These are phyloP conservation scores for Termitomyces sp. DNA, from an alignment of 768 basidiomycete genomes.

Conservation along the genomic window DNA sequence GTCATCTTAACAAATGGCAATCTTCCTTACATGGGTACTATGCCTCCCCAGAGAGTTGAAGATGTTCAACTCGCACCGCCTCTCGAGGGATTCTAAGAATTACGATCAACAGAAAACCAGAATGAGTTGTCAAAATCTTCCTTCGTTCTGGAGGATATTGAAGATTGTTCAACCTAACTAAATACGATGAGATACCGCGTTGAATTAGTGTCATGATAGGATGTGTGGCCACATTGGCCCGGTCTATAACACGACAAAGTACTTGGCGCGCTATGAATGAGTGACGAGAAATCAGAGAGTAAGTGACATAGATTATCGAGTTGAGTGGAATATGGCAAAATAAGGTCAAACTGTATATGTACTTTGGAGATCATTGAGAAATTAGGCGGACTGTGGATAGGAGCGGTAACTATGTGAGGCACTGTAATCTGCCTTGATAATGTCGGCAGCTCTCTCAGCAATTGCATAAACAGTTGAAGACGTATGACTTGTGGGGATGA, in stretches of 20 bases:
- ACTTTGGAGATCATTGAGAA: no score
- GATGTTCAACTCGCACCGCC: conserved; percentile 7
- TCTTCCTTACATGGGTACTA: not conserved
- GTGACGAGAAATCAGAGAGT: not conserved
- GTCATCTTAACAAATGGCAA: not conserved
- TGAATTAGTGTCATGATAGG: no score
- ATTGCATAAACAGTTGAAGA: conserved; percentile 15
- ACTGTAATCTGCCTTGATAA: conserved; percentile 10
- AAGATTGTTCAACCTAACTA: not conserved
- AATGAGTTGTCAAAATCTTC: not conserved
- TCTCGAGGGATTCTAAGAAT: conserved; percentile 1
- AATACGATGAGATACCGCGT: no score
- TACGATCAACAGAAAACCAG: not conserved
- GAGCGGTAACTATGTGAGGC: not conserved
- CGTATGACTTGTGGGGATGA: conserved; percentile 17
- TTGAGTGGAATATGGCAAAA: not conserved
- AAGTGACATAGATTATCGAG: not conserved
- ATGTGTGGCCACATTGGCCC: no score
- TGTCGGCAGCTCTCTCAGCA: conserved; percentile 20
- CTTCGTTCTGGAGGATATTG: not conserved
- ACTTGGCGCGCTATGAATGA: no score
- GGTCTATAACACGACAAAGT: no score
- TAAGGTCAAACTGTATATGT: no score
- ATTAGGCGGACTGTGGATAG: not conserved
- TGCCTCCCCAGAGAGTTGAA: not conserved